Evolutionary conservation across 2,329 filamentous ascomycete species (phyloP).

Genomic region (Trichoderma sp.): DNA sequence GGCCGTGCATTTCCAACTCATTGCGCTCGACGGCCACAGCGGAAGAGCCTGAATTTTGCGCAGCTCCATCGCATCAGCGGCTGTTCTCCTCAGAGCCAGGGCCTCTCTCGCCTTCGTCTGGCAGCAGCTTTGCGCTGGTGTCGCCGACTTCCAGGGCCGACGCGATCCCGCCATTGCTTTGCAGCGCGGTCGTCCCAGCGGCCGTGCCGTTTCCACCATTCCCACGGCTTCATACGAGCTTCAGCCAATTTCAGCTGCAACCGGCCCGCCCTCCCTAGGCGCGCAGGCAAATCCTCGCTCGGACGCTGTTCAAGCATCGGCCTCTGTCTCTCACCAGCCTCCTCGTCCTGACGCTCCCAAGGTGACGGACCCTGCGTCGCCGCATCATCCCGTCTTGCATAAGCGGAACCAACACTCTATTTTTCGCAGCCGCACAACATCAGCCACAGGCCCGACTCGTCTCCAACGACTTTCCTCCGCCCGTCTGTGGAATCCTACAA

Average conservation of each 20-base stretch:
- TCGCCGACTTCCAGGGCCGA: slow-evolving; percentile 23
- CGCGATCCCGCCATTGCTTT: slow-evolving; percentile 28
- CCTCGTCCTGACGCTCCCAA: slow-evolving; percentile 26
- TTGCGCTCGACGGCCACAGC: slow-evolving; percentile 10
- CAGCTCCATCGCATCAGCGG: neutral
- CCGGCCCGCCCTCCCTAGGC: slow-evolving; percentile 31
- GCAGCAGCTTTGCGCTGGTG: neutral
- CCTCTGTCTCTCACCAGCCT: slow-evolving; percentile 30
- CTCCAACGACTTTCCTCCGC: slow-evolving; percentile 41
- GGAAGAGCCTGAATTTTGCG: neutral
- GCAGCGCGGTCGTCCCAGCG: slow-evolving; percentile 45
- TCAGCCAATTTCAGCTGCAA: slow-evolving; percentile 26
- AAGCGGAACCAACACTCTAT: slow-evolving; percentile 26
- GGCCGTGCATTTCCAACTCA: neutral
- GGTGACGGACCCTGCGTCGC: neutral
- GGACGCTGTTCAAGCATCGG: slow-evolving; percentile 24
- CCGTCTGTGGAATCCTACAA: slow-evolving; percentile 60
- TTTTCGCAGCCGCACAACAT: slow-evolving; percentile 43
- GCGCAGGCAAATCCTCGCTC: slow-evolving; percentile 29
- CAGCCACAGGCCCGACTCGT: slow-evolving; percentile 5
- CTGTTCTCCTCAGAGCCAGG: neutral
- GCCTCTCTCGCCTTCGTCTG: neutral
- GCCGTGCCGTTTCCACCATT: slow-evolving; percentile 41
- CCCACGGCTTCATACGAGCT: slow-evolving; percentile 50
- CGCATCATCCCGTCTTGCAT: slow-evolving; percentile 2